Conservation (phyloP, 2,329 filamentous ascomycete species). For the Colletotrichum kahawae region DNA sequence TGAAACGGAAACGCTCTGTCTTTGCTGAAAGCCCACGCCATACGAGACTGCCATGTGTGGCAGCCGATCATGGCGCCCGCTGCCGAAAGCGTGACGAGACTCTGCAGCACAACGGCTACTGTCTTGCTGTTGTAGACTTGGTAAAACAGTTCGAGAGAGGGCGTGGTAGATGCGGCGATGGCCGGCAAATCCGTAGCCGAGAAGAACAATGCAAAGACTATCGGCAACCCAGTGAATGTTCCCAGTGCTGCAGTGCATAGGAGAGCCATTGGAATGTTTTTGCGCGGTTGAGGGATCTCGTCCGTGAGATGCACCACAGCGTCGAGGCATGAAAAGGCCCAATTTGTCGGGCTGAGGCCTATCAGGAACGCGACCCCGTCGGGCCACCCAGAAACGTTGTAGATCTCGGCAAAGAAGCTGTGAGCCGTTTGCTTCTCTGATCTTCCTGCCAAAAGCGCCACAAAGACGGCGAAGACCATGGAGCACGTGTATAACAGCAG, state of each 20-base stretch:
- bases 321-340: not conserved
- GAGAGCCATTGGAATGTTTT: not conserved
- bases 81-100: not conserved
- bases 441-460: not conserved
- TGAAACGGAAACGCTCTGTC: not conserved
- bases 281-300: not conserved
- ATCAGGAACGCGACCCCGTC: not conserved
- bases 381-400: not conserved
- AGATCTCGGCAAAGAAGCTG: not conserved
- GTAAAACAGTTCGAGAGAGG: not conserved
- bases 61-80: not conserved
- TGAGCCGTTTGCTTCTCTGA: not conserved
- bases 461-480: not conserved
- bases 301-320: not conserved
- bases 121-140: not conserved
- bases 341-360: not conserved
- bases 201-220: not conserved
- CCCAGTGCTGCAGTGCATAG: not conserved
- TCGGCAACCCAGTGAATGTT: not conserved
- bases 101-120: not conserved
- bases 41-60: not conserved
- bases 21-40: not conserved
- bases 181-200: not conserved
- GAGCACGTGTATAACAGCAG: not conserved
- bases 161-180: not conserved